Base-by-base conservation (phyloP, 2,329 filamentous ascomycete species). In the Thelonectria discophora region DNA sequence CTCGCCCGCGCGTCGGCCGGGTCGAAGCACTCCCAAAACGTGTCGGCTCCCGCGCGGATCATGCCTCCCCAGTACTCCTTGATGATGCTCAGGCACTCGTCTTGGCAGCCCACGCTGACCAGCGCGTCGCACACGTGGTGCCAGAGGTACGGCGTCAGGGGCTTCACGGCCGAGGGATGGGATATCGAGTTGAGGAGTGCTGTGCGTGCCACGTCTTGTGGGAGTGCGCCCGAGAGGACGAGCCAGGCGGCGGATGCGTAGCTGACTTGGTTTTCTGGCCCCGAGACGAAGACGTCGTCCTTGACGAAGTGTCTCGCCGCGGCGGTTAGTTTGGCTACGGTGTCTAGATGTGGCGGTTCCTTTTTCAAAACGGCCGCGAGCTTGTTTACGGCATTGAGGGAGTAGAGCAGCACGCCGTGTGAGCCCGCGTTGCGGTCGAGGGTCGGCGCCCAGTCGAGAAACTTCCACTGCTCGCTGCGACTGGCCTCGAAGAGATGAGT, bases 1-100 rank as follows among this genome's bases (percentile, higher is more conserved):
- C 58, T 65, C 18, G 62, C 55, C 12, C 52, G 47, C 13, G 62
- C 24, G 54, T 65, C 62, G 11, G 53, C 27, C 6, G 54, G 61
- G 13, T 65, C 61, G 15, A 62, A 65, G 32, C 61, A 64, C 52
- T 65, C 63, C 63, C 63, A 65, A 30, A 65, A 65, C 1, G 61
- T 65, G 17, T 65, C 63, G 1, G 63, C 63, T 1, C 63, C 58
- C 2, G 58, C 63, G 3, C 53, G 47, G 8, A 65, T 48, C 63
- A 65, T 65, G 20, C 63, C 63, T 30, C 61, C 63, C 63, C 63
- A 65, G 54, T 65, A 65, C 8, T 57, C 30, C 1, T 12, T 48
- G 43, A 65, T 48, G 6, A 65, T 55, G 3, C 64, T 51, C 3
- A 64, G 24, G 20, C 63, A 64, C 24, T 64, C 37, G n/a, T 62